Base-by-base conservation (phyloP, 805 yeast genomes). In the Jamesozyma gamospora region DNA sequence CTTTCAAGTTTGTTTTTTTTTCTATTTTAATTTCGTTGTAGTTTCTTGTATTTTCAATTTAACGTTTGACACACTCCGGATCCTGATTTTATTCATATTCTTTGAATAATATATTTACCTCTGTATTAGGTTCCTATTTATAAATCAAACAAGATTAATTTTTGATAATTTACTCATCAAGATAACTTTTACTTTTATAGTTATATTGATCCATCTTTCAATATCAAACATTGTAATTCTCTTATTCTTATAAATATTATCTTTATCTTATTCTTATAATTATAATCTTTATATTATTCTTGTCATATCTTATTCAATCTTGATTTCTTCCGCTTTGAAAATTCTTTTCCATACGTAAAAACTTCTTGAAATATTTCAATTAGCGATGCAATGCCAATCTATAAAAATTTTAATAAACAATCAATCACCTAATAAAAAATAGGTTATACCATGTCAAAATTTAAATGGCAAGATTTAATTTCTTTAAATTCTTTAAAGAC, bases 111-210 rank as follows among this genome's bases (percentile, higher is more conserved):
- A n/a, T n/a, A n/a, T 21, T 27, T 19, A 30, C 16, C 37, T 16
- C 45, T 28, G 38, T 47, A 43, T 35, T 43, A 39, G 49, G 46
- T 40, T 79, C 88, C 94, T 80, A 82, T 83, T 83, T 79, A 29
- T 77, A 76, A 81, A 34, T 43, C 67, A 87, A 84, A 81, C 94
- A 67, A 84, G 86, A 82, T 32, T 62, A 47, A 35, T 49, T 71
- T n/a, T 10, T 36, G 80, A 74, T 70, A 60, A 74, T 61, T 66
- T 82, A 81, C 90, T 82, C 90, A 82, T 80, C 88, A 60, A 69
- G 67, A 57, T 70, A 63, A 35, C 24, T 48, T 59, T n/a, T 51
- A 36, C 40, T 41, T 44, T 48, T 28, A 62, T 76, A 77, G 69
- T 49, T 66, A 62, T 63, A 60, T 66, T 65, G 84, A 79, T 79